These are phyloP conservation scores for Pichia kudriavzevii DNA, from an alignment of 1,139 yeast species.

Conservation along the genomic window DNA sequence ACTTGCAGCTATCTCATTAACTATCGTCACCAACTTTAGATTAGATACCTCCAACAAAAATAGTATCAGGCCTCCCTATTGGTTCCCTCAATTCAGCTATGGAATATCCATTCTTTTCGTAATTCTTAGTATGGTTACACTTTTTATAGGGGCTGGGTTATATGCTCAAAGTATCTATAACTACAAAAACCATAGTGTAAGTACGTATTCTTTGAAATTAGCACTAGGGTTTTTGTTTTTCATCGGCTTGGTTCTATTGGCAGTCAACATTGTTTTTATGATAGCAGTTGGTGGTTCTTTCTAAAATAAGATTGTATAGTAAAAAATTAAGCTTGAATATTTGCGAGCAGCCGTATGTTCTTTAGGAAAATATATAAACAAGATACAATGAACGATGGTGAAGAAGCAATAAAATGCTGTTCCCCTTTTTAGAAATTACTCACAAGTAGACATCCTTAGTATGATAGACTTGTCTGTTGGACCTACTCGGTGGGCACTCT, in stretches of 20 bases:
- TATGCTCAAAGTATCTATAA: slow-evolving; percentile 42
- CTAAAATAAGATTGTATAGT: too few relatives aligned
- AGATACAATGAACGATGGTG: too few relatives aligned
- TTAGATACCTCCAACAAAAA: slow-evolving; percentile 29
- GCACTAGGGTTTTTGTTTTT: slow-evolving; percentile 35
- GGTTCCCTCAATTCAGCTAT: slow-evolving; percentile 28
- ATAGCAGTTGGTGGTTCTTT: slow-evolving; percentile 7
- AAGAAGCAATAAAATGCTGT: too few relatives aligned
- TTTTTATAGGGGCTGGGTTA: slow-evolving; percentile 37
- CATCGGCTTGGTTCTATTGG: slow-evolving; percentile 37
- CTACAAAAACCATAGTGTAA: slow-evolving; percentile 38
- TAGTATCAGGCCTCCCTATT: slow-evolving; percentile 1
- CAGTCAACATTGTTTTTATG: slow-evolving; percentile 31
- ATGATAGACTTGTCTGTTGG: too few relatives aligned
- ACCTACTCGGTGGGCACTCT: too few relatives aligned
- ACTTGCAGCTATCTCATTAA: slow-evolving; percentile 44
- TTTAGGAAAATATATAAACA: too few relatives aligned
- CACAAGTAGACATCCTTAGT: too few relatives aligned
- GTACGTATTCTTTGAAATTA: slow-evolving; percentile 34
- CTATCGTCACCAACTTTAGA: slow-evolving; percentile 44
- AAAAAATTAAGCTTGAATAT: too few relatives aligned
- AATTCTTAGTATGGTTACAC: slow-evolving; percentile 34
- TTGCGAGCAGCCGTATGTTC: too few relatives aligned
- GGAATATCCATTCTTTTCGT: slow-evolving; percentile 31
- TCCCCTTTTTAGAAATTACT: too few relatives aligned